phyloP scores from a whole-genome alignment of 306 rosid genomes.

The Fagus crenata region DNA sequence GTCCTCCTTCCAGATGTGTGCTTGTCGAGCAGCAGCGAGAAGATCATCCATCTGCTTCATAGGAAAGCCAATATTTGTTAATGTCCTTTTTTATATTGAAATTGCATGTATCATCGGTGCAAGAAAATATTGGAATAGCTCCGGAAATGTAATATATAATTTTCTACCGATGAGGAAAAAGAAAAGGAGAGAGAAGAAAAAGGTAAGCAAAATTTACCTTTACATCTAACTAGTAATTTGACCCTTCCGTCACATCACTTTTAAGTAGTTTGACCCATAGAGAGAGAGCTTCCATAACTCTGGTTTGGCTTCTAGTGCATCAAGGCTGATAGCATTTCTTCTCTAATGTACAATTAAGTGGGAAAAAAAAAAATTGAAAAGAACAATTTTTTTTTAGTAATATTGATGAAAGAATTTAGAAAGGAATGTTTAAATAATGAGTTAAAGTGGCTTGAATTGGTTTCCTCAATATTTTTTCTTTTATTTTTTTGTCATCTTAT shows the following conservation, averaged over 20 bases:
- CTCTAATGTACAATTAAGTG: neutral
- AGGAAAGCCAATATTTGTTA: conserved; percentile 22
- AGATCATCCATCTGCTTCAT: conserved; percentile 53
- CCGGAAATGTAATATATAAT: conserved; percentile 17
- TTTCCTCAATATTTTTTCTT: no score
- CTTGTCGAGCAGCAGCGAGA: conserved; percentile 51
- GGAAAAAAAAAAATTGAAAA: neutral
- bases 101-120: conserved; percentile 7
- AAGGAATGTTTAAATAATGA: no score
- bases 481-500: no score
- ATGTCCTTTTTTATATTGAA: conserved; percentile 9
- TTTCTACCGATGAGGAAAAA: conserved; percentile 10
- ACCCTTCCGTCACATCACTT: neutral
- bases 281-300: neutral
- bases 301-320: neutral
- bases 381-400: neutral
- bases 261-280: neutral
- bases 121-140: conserved; percentile 13
- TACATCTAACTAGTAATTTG: no score
- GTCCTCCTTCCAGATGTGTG: conserved; percentile 86
- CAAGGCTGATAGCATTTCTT: neutral
- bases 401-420: no score
- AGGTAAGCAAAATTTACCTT: neutral
- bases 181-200: neutral
- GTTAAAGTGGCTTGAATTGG: no score